These are phyloP conservation scores for Phytopythium montanum DNA, from an alignment of 352 stramenopile species.

Conservation along the genomic window DNA sequence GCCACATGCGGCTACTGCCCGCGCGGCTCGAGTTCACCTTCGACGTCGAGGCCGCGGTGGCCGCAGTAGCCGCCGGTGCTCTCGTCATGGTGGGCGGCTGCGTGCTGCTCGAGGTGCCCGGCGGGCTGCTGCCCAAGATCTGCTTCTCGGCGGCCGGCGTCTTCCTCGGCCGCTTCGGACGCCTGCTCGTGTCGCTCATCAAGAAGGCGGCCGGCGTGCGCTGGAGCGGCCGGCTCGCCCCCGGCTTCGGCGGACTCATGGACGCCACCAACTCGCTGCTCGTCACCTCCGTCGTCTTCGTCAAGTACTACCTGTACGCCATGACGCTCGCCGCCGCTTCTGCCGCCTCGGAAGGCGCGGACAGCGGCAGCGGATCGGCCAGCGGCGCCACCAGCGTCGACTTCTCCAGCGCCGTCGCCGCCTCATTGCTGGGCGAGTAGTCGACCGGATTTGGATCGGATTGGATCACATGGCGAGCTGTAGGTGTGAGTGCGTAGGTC, in stretches of 20 bases:
- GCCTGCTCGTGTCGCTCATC: conserved; percentile 95
- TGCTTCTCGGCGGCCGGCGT: conserved; percentile 86
- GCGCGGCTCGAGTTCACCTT: conserved; percentile 37
- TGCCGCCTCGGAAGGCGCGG: neutral
- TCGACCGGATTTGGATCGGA: neutral
- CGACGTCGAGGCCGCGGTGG: conserved; percentile 42
- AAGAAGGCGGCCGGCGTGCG: conserved; percentile 94
- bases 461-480: neutral
- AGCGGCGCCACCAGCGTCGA: conserved; percentile 4
- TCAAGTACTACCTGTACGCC: conserved; percentile 41
- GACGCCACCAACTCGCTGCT: conserved; percentile 95
- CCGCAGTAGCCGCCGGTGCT: conserved; percentile 31
- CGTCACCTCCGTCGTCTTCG: conserved; percentile 88
- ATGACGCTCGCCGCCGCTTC: neutral
- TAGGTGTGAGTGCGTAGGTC: neutral
- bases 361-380: neutral
- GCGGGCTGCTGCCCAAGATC: conserved; percentile 70
- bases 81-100: conserved; percentile 76
- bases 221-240: conserved; percentile 93
- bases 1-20: conserved; percentile 38
- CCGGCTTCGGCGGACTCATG: conserved; percentile 93
- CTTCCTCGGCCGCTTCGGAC: conserved; percentile 92
- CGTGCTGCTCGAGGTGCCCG: conserved; percentile 62
- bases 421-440: neutral
- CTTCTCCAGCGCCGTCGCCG: conserved; percentile 4